Conservation (phyloP, 2,329 filamentous ascomycete species). For the Aspergillus amoenus region DNA sequence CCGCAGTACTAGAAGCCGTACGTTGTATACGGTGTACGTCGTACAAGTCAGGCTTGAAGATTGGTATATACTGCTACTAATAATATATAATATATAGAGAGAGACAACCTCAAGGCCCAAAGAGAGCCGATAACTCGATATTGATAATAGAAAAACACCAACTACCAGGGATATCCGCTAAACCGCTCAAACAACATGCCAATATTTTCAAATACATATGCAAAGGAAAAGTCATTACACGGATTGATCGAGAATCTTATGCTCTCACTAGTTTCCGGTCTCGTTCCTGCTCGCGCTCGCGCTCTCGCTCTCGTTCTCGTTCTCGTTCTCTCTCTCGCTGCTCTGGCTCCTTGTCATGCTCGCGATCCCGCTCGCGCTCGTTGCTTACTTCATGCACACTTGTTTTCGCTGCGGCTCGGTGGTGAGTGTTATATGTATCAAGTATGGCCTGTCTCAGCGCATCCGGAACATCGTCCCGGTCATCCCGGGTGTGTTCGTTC, state of each 20-base stretch:
- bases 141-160: conserved; percentile 3
- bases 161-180: conserved; percentile 25
- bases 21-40: too few relatives aligned
- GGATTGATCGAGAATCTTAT: conserved; percentile 13
- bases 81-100: neutral
- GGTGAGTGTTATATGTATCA: conserved; percentile 41
- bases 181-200: conserved; percentile 21
- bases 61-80: neutral
- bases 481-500: conserved; percentile 23
- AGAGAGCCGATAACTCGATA: neutral
- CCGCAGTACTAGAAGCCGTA: too few relatives aligned
- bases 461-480: conserved; percentile 34
- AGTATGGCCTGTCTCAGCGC: conserved; percentile 44
- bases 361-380: conserved; percentile 13
- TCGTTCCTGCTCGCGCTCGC: conserved; percentile 23
- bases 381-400: conserved; percentile 24
- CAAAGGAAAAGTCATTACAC: conserved; percentile 11
- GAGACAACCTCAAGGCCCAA: neutral
- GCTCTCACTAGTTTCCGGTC: conserved; percentile 31
- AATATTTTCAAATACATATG: conserved; percentile 8
- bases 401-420: conserved; percentile 34
- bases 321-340: conserved; percentile 23
- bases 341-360: conserved; percentile 17
- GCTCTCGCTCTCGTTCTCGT: conserved; percentile 18
- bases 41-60: too few relatives aligned